Base-by-base conservation (phyloP, 805 yeast species). In the Cephaloascus fragrans region DNA sequence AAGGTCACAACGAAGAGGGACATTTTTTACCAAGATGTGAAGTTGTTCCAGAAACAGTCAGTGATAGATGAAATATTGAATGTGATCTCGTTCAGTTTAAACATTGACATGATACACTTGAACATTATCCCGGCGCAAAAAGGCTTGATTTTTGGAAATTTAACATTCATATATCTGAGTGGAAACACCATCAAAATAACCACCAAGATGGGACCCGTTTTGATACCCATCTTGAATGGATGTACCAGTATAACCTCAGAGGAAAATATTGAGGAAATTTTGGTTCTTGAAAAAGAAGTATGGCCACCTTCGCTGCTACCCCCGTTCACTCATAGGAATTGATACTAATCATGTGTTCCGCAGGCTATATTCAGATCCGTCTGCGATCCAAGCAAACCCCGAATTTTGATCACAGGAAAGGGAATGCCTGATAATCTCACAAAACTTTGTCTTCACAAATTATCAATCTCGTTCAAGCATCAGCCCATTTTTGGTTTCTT, bases 351-450 rank as follows among this genome's bases (percentile, higher is more conserved):
- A n/a, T n/a, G n/a, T n/a, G n/a, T n/a, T n/a, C n/a, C n/a, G n/a
- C 12, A 23, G 36, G 67, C 51, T n/a, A 20, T 42, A 4, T 69
- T 70, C 45, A 57, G 59, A 20, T 59, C 59, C 9, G 28, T 69
- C 6, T 51, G 54, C 26, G 39, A 14, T 23, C 10, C 28, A 23
- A 23, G 45, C 14, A 42, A 46, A 26, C 39, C 45, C 6, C 39
- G 60, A 14, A 43, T 74, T 2, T 28, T 74, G 0, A 53, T 82
- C 6, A 80, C 87, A 0, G 86, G 83, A 0, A 75, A 73, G 49
- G 88, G 88, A 3, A 79, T 64, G 47, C 86, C 88, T 0, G 88
- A 81, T 50, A 48, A 61, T 10, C 53, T 71, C 4, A 78, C 86
- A 0, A 60, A 67, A 36, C 44, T 49, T 18, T 67, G 79, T 40